Base-by-base conservation (phyloP, 345 rosid genomes). In the Noccaea bulbosa region DNA sequence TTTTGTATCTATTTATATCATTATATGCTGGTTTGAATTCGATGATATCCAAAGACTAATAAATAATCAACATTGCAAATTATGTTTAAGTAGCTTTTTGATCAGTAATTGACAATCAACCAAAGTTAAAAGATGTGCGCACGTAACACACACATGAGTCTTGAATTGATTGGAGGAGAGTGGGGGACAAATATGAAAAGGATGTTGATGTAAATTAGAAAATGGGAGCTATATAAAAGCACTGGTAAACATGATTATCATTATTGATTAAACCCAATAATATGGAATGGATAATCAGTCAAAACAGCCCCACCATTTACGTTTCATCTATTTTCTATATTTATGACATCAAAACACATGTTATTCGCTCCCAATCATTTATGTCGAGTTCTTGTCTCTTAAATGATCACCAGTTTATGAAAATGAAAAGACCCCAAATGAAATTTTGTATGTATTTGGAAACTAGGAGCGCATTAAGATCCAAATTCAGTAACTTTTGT, bases 301-400 rank as follows among this genome's bases (percentile, higher is more conserved):
- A 34, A 55, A 63, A 52, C 16, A 14, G 7, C 50, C 49, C 63
- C 55, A 68, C 17, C 44, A 45, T 52, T 45, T 15, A 61, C 15
- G 24, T 53, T 75, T 51, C 47, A 41, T 59, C 40, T 62, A 33
- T 20, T 43, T 48, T 68, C 47, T 45, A 1, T 41, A 50, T 10
- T 50, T 51, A 17, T 74, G 38, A 68, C 8, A 40, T 54, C 11
- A 62, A 75, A 6, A 46, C 24, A 54, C 70, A 15, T 46, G 55
- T 69, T 15, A 33, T 55, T 55, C 51, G 47, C 70, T 67, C 43
- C 55, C 35, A 43, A 15, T 74, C 55, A 67, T 62, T 51, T 24
- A 0, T 74, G 77, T 74, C 78, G 50, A 67, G 62, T 34, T 74
- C 48, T 7, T 65, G 71, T 66, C 72, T 52, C 66, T 7, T 41